Evolutionary conservation across 352 stramenopile genomes (phyloP).

Genomic region (Phytopythium chamaehyphon): DNA sequence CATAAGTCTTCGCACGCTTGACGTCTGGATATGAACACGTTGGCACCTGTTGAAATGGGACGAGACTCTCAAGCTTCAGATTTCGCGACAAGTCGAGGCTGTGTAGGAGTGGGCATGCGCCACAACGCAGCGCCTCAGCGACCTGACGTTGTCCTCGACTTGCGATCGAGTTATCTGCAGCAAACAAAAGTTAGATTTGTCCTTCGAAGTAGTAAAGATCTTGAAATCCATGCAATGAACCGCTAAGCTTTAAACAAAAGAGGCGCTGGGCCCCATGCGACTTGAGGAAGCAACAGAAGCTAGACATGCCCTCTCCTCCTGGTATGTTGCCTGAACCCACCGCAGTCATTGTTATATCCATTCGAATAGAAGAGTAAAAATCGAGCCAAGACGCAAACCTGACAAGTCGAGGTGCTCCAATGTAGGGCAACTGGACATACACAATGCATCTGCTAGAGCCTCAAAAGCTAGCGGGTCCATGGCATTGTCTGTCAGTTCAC

Average conservation of each 20-base stretch:
- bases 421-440: conserved; percentile 14
- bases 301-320: conserved; percentile 32
- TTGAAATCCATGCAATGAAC: too few relatives aligned
- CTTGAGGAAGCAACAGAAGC: conserved; percentile 35
- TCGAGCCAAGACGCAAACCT: conserved; percentile 8
- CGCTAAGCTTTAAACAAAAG: conserved; percentile 43
- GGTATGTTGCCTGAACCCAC: conserved; percentile 32
- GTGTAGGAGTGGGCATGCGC: conserved; percentile 38
- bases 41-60: conserved; percentile 37
- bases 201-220: too few relatives aligned
- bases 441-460: conserved; percentile 16
- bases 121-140: conserved; percentile 30
- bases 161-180: conserved; percentile 49
- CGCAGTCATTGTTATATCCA: not conserved
- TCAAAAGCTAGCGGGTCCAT: conserved; percentile 33
- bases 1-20: not conserved
- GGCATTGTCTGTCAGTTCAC: conserved; percentile 42
- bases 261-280: conserved; percentile 24
- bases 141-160: conserved; percentile 29
- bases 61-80: conserved; percentile 28
- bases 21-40: too few relatives aligned
- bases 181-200: conserved; percentile 7
- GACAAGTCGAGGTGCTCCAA: conserved; percentile 37
- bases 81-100: conserved; percentile 55
- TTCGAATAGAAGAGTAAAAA: too few relatives aligned